A percentile compares a stretch with the other conserved stretches of the same genome.
Conservation (phyloP, 345 rosid species). For the Reutealis trisperma region DNA sequence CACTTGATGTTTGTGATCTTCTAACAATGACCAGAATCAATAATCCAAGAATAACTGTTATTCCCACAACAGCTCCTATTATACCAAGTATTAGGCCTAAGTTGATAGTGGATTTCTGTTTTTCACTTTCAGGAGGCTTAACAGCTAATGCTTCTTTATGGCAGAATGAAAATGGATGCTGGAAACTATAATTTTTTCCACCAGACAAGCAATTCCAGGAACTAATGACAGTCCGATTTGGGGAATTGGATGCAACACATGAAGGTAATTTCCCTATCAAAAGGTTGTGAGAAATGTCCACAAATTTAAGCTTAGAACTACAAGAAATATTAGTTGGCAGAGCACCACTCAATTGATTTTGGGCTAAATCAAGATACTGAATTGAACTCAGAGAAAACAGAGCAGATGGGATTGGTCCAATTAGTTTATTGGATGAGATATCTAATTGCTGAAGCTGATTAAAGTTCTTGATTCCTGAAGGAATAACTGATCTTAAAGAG, state of each 20-base stretch:
- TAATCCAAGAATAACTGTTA: slow-evolving; percentile 41
- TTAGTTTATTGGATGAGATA: slow-evolving; percentile 55
- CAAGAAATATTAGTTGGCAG: slow-evolving; percentile 54
- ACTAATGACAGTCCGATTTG: slow-evolving; percentile 56
- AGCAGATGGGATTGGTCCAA: slow-evolving; percentile 59
- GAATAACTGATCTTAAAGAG: slow-evolving; percentile 63
- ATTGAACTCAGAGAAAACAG: slow-evolving; percentile 63
- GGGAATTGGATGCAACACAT: slow-evolving; percentile 47
- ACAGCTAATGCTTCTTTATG: slow-evolving; percentile 76
- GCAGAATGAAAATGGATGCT: slow-evolving; percentile 73
- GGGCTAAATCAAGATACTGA: slow-evolving; percentile 49
- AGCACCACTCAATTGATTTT: slow-evolving; percentile 59
- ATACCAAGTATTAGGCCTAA: slow-evolving; percentile 57
- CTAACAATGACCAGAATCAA: slow-evolving; percentile 44
- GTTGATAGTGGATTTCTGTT: slow-evolving; percentile 39
- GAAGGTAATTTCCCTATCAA: slow-evolving; percentile 67
- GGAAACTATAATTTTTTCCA: slow-evolving; percentile 47
- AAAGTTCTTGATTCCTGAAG: slow-evolving; percentile 43
- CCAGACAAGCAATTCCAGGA: slow-evolving; percentile 78
- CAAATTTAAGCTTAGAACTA: slow-evolving; percentile 43
- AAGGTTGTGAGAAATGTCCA: slow-evolving; percentile 73
- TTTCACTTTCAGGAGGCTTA: slow-evolving; percentile 43
- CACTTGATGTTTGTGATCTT: slow-evolving; percentile 42
- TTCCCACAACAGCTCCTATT: slow-evolving; percentile 54
- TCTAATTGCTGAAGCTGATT: slow-evolving; percentile 56